Evolutionary conservation across 1,284 basidiomycete genomes (phyloP).

Genomic region (Athelia sp.): DNA sequence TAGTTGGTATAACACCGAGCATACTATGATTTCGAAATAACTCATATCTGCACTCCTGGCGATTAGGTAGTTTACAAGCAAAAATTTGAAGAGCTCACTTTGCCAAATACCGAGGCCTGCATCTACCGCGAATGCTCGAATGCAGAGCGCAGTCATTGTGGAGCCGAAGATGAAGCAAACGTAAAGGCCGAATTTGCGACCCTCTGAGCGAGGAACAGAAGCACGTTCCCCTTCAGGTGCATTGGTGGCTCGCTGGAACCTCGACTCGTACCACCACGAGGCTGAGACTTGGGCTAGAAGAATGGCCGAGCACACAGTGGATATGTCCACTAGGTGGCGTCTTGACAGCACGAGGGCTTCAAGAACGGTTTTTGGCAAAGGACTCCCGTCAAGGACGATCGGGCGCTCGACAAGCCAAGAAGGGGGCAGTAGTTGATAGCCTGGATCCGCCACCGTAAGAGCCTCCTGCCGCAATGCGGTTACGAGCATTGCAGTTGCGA

Average conservation of each 20-base stretch:
- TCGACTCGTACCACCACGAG: slow-evolving; percentile 68
- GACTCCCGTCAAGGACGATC: slow-evolving; percentile 37
- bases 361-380: slow-evolving; percentile 35
- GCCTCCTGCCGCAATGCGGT: slow-evolving; percentile 35
- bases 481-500: slow-evolving; percentile 63
- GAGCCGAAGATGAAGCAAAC: slow-evolving; percentile 54
- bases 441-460: slow-evolving; percentile 10
- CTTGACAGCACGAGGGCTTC: slow-evolving; percentile 70
- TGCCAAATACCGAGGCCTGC: slow-evolving; percentile 58
- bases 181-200: slow-evolving; percentile 55
- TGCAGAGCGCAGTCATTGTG: slow-evolving; percentile 39
- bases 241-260: slow-evolving; percentile 34
- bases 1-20: slow-evolving; percentile 86
- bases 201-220: slow-evolving; percentile 74
- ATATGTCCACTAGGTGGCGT: slow-evolving; percentile 71
- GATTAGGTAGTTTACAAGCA: slow-evolving; percentile 6
- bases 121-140: slow-evolving; percentile 41
- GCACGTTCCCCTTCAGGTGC: slow-evolving; percentile 60
- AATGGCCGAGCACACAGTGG: slow-evolving; percentile 76
- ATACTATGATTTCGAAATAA: slow-evolving; percentile 72
- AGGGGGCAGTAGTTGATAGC: slow-evolving; percentile 31
- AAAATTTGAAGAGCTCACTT: slow-evolving; percentile 25
- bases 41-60: slow-evolving; percentile 55
- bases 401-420: slow-evolving; percentile 80
- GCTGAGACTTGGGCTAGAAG: slow-evolving; percentile 73